Evolutionary conservation across 2,329 filamentous ascomycete species (phyloP), one percentile per base, ranked within the genome.

Genomic region (Botryotinia globosa): DNA sequence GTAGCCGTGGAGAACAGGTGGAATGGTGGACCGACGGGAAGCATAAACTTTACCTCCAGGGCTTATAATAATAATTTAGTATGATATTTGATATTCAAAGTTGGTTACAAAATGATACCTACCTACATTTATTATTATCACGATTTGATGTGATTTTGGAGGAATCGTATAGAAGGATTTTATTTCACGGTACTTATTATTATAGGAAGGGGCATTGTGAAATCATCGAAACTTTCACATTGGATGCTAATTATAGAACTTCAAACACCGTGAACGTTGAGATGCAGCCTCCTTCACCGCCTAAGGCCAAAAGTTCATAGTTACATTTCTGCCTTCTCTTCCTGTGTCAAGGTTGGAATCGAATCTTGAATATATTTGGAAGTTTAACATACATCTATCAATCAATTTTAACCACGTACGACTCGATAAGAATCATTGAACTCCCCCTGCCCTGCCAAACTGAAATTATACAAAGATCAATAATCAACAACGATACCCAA

Each of bases 191-290:
- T n/a, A 25, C 4, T 3, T 37, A n/a, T n/a, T n/a, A n/a, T n/a
- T n/a, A 37, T 25, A n/a, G 25, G 4, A 54, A 54, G 25, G 12
- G 14, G 25, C 48, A 25, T 48, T 22, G 45, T 48, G 3, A 48
- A 25, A 25, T 54, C 25, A 3, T n/a, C 1, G n/a, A 9, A 45
- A 25, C 62, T 34, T 48, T 42, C 45, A 61, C 48, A 42, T n/a
- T n/a, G n/a, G n/a, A n/a, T 67, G 48, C 64, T 67, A 67, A 67
- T 42, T 67, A 56, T 67, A 67, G 48, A 54, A 54, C 32, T 39
- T 66, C 25, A 37, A 61, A 37, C 37, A 51, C 64, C 34, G 64
- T 54, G 64, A 54, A 54, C 64, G 64, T 54, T 54, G 45, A 39
- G 37, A 42, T 63, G 39, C n/a, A 42, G 3, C 14, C 9, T 25